phyloP scores from a whole-genome alignment of 2,329 filamentous ascomycete genomes.

The Pseudogymnoascus sp. region DNA sequence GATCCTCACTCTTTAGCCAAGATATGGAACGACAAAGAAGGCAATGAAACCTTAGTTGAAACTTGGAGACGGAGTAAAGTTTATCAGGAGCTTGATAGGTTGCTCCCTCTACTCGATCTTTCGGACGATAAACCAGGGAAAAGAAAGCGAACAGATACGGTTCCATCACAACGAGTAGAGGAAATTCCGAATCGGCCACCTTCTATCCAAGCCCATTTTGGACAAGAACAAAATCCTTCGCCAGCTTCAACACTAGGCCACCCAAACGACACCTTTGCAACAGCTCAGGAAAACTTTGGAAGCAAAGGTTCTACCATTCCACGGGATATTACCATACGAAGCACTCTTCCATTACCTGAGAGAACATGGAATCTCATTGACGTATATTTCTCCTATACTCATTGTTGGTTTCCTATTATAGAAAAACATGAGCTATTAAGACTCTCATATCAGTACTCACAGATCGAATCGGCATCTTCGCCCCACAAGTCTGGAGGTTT shows the following conservation, averaged over 20 bases:
- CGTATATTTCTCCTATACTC: slow-evolving; percentile 66
- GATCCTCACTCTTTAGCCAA: slow-evolving; percentile 5
- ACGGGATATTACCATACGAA: background rate
- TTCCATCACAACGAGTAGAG: background rate
- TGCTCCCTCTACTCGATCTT: slow-evolving; percentile 23
- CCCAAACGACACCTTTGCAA: background rate
- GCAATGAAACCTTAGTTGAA: slow-evolving; percentile 26
- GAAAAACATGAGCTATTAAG: slow-evolving; percentile 46
- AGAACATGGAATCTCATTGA: slow-evolving; percentile 47
- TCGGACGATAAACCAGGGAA: slow-evolving; percentile 18
- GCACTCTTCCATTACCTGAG: slow-evolving; percentile 17
- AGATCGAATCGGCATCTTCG: slow-evolving; percentile 12
- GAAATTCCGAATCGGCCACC: background rate
- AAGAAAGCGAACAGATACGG: slow-evolving; percentile 18
- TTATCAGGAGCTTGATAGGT: slow-evolving; percentile 24
- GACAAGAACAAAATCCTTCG: background rate
- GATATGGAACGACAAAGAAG: slow-evolving; percentile 31
- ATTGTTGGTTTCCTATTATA: slow-evolving; percentile 68
- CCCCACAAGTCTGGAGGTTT: slow-evolving; percentile 32
- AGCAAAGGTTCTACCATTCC: background rate
- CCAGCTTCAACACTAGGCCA: background rate
- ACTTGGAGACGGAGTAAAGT: slow-evolving; percentile 26
- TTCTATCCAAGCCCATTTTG: background rate
- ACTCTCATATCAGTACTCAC: slow-evolving; percentile 26
- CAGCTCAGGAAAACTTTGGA: background rate